Conservation (phyloP, 805 yeast species). For the Tetrapisispora iriomotensis region DNA sequence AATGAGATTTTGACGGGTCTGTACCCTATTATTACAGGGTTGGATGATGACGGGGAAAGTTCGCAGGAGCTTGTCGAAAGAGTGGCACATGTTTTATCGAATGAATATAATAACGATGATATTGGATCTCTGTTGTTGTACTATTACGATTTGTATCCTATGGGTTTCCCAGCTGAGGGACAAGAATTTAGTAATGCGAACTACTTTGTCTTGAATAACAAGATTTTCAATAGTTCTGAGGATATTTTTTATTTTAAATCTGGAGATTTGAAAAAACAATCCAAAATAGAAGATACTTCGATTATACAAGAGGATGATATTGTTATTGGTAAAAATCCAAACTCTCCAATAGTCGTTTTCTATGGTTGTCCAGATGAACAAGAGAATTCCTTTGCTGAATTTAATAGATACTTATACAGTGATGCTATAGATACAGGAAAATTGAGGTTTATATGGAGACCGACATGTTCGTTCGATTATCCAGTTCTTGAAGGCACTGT, state of each 20-base stretch:
- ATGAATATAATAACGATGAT: constrained; percentile 6
- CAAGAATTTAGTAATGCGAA: constrained; percentile 4
- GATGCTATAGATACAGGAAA: constrained; percentile 51
- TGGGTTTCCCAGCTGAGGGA: constrained; percentile 9
- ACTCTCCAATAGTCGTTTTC: constrained; percentile 48
- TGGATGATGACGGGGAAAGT: constrained; percentile 2
- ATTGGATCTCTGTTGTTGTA: constrained; percentile 12
- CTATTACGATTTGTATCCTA: constrained; percentile 14
- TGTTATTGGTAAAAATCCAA: constrained; percentile 40
- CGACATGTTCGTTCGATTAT: constrained; percentile 31
- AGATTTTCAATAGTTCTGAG: constrained; percentile 49
- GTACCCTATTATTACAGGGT: constrained; percentile 9
- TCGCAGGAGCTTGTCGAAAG: constrained; percentile 3
- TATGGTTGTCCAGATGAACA: constrained; percentile 56
- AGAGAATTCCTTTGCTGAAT: constrained; percentile 36
- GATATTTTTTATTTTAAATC: constrained; percentile 76
- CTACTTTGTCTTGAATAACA: constrained; percentile 20
- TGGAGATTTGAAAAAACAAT: constrained; percentile 25
- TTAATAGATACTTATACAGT: constrained; percentile 48
- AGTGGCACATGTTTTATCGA: constrained; percentile 1
- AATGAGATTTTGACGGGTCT: constrained; percentile 2
- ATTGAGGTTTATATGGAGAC: constrained; percentile 67
- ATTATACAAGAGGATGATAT: constrained; percentile 45
- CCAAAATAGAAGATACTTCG: constrained; percentile 10
- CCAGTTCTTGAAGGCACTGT: not conserved